Conservation (phyloP, 352 stramenopile species). For the Phytophthora constricta region DNA sequence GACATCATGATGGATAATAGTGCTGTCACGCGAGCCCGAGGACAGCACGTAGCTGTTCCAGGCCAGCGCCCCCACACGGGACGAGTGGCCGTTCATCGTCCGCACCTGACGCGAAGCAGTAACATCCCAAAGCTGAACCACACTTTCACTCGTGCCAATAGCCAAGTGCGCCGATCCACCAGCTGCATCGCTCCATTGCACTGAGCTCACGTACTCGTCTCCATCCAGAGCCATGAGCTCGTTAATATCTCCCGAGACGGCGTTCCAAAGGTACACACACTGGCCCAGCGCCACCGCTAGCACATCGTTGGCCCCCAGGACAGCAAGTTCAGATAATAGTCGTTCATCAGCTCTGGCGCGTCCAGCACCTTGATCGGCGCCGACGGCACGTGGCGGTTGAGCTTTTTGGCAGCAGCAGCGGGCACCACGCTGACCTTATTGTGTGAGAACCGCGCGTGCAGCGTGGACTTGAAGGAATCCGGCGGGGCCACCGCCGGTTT, state of each 20-base stretch:
- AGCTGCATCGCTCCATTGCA: conserved; percentile 94
- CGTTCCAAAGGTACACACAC: conserved; percentile 99
- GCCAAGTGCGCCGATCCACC: conserved; percentile 87
- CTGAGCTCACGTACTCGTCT: conserved; percentile 96
- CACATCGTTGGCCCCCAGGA: conserved; percentile 97
- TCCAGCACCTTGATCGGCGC: conserved; percentile 96
- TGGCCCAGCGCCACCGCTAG: conserved; percentile 97
- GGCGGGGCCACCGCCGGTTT: conserved; percentile 93
- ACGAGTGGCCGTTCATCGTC: conserved; percentile 92
- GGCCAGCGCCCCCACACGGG: conserved; percentile 93
- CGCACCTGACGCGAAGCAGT: conserved; percentile 92
- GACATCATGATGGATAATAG: conserved; percentile 91
- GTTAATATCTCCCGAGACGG: conserved; percentile 94
- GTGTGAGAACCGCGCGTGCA: conserved; percentile 95
- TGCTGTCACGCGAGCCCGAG: conserved; percentile 94
- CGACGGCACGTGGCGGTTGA: conserved; percentile 96
- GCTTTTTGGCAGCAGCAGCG: conserved; percentile 80
- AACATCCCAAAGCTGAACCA: conserved; percentile 98
- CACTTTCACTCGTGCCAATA: conserved; percentile 94
- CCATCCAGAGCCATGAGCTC: conserved; percentile 92
- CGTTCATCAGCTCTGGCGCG: conserved; percentile 97
- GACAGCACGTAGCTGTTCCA: conserved; percentile 97
- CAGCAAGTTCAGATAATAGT: conserved; percentile 99
- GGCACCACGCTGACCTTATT: conserved; percentile 87
- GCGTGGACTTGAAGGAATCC: conserved; percentile 95